Base-by-base conservation (phyloP, 2,329 filamentous ascomycete species). In the Zopfia rhizophila region DNA sequence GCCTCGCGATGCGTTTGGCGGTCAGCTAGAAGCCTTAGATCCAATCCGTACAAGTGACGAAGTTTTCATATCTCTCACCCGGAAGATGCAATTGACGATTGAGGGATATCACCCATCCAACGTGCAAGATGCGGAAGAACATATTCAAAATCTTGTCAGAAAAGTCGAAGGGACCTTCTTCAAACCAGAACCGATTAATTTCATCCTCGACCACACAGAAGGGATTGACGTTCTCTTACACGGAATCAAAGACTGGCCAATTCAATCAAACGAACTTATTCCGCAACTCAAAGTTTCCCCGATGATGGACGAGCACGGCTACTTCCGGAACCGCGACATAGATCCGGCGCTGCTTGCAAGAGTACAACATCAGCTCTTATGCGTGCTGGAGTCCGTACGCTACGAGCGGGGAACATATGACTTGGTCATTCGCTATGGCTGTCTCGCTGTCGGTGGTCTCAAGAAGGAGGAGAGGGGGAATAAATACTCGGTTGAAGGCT, bases 151-250 rank as follows among this genome's bases (percentile, higher is more conserved):
- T 7, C 31, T 65, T 41, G 48, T 68, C 3, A 39, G 59, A 5
- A 63, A 61, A 19, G 43, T 61, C 2, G 37, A 38, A n/a, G 55
- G 56, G 3, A 39, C 14, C 4, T 28, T 31, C 3, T 55, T 44
- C 24, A 48, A 53, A 7, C 8, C 42, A 1, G 35, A 53, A 14
- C 19, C 45, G n/a, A 25, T 58, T 14, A 58, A 61, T 28, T 51
- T 68, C 8, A 40, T 69, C 7, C 51, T 69, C 2, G 66, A 70
- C 38, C 46, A 55, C 3, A 31, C 21, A 17, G 65, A 68, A 29
- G 66, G 60, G 3, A 32, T 50, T 10, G 31, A 62, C 11, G 53
- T 68, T 5, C 19, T 51, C 1, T 45, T 66, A 3, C 38, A 56
- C 12, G 22, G 32, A 33, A 48, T 53, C n/a, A 52, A 56, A 0